Evolutionary conservation across 305 asterid genomes (phyloP).

Genomic region (Withania somnifera): DNA sequence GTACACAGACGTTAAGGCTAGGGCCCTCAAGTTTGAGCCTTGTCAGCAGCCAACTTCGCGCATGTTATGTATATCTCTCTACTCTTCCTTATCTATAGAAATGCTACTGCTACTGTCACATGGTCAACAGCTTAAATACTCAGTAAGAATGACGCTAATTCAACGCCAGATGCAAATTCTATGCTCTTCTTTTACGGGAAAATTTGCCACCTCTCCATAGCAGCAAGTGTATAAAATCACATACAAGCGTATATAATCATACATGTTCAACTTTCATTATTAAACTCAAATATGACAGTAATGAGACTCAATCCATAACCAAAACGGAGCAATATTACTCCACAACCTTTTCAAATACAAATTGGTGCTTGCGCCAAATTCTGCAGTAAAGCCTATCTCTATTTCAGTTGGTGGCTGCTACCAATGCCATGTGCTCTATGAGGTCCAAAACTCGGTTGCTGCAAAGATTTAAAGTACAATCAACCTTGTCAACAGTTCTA

Average conservation of each 20-base stretch:
- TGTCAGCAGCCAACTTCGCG: not conserved
- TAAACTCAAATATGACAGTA: not conserved
- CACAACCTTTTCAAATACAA: not conserved
- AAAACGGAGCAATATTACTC: not conserved
- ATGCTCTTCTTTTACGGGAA: not conserved
- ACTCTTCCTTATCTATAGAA: not conserved
- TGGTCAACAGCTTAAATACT: not conserved
- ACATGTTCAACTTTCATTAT: not conserved
- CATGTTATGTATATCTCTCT: not conserved
- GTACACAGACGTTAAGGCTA: too few relatives aligned
- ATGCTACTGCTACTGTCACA: not conserved
- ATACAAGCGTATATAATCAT: not conserved
- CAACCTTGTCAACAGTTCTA: not conserved
- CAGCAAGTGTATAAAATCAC: not conserved
- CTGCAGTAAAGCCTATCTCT: not conserved
- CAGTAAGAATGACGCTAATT: not conserved
- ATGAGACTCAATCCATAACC: not conserved
- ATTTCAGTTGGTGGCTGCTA: slow-evolving; percentile 47
- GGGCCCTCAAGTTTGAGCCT: too few relatives aligned
- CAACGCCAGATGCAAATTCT: not conserved
- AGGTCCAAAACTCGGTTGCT: slow-evolving; percentile 95
- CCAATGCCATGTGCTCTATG: slow-evolving; percentile 96
- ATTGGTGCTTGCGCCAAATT: not conserved
- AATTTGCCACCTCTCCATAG: not conserved
- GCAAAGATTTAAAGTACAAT: slow-evolving; percentile 10